Conservation (phyloP, 768 basidiomycete species). For the Amylocystis lapponica region DNA sequence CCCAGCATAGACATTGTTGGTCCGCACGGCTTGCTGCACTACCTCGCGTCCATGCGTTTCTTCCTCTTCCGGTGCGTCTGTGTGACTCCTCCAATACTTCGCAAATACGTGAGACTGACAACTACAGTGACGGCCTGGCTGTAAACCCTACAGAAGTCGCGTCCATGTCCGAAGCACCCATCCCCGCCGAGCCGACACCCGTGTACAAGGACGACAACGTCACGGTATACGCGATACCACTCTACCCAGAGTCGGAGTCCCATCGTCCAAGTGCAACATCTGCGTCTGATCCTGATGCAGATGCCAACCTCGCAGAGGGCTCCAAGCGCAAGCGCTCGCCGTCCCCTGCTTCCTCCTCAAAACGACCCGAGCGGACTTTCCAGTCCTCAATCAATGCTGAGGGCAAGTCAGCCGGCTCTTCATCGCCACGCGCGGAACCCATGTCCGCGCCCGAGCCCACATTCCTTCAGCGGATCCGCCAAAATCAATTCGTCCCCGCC, state of each 20-base stretch:
- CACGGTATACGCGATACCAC: conserved; percentile 56
- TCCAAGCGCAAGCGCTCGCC: conserved; percentile 25
- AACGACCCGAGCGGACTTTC: too few species aligned
- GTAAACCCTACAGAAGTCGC: conserved; percentile 41
- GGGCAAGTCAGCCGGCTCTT: too few species aligned
- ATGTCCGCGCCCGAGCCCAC: too few species aligned
- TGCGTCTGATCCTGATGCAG: background rate
- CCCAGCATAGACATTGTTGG: conserved; percentile 58
- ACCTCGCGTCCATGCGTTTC: conserved; percentile 62
- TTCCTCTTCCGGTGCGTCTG: conserved; percentile 58
- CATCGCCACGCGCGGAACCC: too few species aligned
- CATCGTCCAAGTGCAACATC: too few species aligned
- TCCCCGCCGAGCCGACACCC: conserved; percentile 29
- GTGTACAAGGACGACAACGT: conserved; percentile 60
- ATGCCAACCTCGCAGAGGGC: background rate
- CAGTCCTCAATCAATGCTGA: too few species aligned
- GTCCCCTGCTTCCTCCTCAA: conserved; percentile 16
- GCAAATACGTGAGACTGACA: background rate
- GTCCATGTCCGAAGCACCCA: conserved; percentile 24
- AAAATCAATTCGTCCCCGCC: too few species aligned
- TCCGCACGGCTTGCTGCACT: conserved; percentile 67
- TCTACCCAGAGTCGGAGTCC: conserved; percentile 23
- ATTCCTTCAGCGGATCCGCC: too few species aligned
- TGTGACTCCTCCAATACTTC: conserved; percentile 2
- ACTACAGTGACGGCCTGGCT: conserved; percentile 32